Evolutionary conservation across 192 early-diverging fungal species (phyloP).

Genomic region (Backusella westeae): DNA sequence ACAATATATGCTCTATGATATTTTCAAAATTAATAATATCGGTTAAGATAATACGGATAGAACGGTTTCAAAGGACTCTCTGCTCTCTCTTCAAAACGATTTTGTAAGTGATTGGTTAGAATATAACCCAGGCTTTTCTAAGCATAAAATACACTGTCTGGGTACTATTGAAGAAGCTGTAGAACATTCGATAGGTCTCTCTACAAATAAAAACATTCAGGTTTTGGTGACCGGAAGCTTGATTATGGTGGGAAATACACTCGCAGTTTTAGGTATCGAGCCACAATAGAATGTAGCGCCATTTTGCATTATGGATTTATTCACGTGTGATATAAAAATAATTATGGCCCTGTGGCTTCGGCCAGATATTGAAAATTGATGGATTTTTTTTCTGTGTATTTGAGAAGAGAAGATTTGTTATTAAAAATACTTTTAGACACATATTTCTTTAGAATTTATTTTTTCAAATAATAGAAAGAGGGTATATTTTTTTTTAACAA

Average conservation of each 20-base stretch:
- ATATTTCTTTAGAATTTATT: too few species aligned
- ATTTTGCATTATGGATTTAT: not conserved
- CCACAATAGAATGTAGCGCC: constrained; percentile 15
- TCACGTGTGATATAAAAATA: too few species aligned
- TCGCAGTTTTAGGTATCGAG: constrained; percentile 62
- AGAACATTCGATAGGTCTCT: constrained; percentile 38
- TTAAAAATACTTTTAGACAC: too few species aligned
- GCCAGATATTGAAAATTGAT: too few species aligned
- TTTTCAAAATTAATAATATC: not conserved
- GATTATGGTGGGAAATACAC: constrained; percentile 83
- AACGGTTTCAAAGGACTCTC: constrained; percentile 57
- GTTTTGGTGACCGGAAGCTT: constrained; percentile 92
- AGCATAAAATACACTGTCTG: constrained; percentile 34
- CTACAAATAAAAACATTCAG: constrained; percentile 36
- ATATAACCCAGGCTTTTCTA: constrained; percentile 22
- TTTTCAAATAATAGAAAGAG: too few species aligned
- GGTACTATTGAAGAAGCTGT: constrained; percentile 67
- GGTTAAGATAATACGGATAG: constrained; percentile 66
- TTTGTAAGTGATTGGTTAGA: constrained; percentile 56
- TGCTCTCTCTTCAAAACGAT: constrained; percentile 62
- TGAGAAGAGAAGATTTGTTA: too few species aligned
- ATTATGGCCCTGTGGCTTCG: too few species aligned
- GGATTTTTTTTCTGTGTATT: too few species aligned
- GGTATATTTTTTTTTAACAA: not conserved
- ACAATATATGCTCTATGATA: not conserved